Evolutionary conservation across 768 basidiomycete species (phyloP).

Genomic region (Serendipita indica): DNA sequence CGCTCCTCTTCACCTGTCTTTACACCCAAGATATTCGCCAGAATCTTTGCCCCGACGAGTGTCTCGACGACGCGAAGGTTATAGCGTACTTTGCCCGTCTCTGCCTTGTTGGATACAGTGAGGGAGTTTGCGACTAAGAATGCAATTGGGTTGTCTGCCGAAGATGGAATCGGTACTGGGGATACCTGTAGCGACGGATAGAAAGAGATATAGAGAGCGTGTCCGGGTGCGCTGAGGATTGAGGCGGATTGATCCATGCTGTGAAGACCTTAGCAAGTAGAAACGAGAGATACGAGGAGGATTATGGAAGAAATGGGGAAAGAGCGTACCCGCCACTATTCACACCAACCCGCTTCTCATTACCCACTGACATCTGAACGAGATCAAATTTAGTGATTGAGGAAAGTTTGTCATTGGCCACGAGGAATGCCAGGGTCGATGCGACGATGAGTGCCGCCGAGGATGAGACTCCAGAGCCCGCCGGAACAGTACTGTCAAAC

Average conservation of each 20-base stretch:
- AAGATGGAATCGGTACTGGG: constrained; percentile 44
- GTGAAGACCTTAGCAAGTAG: no score
- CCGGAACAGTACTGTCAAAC: constrained; percentile 68
- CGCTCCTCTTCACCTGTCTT: constrained; percentile 31
- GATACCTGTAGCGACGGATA: constrained; percentile 55
- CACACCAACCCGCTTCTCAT: constrained; percentile 74
- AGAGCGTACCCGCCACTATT: constrained; percentile 58
- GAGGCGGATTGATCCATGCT: constrained; percentile 90
- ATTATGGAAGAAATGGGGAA: no score
- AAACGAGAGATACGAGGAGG: constrained; percentile 10
- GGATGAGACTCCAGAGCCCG: constrained; percentile 75
- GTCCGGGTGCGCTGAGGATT: constrained; percentile 53
- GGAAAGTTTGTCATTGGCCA: constrained; percentile 50
- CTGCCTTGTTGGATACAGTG: constrained; percentile 64
- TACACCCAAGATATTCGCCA: constrained; percentile 46
- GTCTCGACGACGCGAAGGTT: constrained; percentile 90
- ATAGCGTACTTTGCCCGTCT: constrained; percentile 62
- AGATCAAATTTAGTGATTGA: constrained; percentile 50
- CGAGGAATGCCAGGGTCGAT: constrained; percentile 65
- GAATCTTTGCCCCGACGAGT: constrained; percentile 59
- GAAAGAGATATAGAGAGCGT: constrained; percentile 70
- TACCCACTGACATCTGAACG: constrained; percentile 67
- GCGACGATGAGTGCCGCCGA: constrained; percentile 87
- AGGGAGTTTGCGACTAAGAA: constrained; percentile 77
- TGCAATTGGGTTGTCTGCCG: constrained; percentile 28